Base-by-base conservation (phyloP, 768 basidiomycete species). In the Kwoniella sp. region DNA sequence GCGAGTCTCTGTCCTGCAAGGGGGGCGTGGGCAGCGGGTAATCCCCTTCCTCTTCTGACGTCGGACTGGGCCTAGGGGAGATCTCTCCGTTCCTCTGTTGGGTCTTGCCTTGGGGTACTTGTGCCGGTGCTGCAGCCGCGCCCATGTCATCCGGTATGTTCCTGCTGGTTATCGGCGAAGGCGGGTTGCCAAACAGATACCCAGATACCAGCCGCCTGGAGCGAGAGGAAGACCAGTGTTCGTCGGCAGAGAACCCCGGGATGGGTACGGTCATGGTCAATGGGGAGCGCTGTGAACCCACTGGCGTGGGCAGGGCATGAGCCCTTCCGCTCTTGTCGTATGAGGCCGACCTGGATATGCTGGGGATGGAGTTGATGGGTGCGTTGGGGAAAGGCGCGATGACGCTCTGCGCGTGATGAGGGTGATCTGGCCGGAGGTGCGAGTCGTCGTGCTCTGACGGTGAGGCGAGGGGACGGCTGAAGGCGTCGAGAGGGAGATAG, bases 161-260 rank as follows among this genome's bases (percentile, higher is more conserved):
- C 6, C 23, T 39, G 28, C 8, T 11, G 12, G 27, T 45, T 15
- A 46, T 29, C 7, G 57, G 53, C 26, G 57, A 53, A 47, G 55
- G 60, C 2, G 64, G 64, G 27, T 64, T 56, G 5, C 72, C 72
- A 48, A 73, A 71, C 23, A 70, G n/a, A 46, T 73, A 73, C 1
- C 72, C 72, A 0, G 67, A 68, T 6, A 71, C 45, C 0, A 73
- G 46, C 0, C 66, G 56, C 15, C 61, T 51, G 2, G 62, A 62
- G 20, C 72, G 53, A 8, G 60, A 50, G 0, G 55, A 59, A 8
- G 65, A 67, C 28, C 62, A 58, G 46, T 73, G 49, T 4, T 62
- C 53, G 15, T 40, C 46, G 5, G 27, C 19, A n/a, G 44, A 22
- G 7, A 34, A 29, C 3, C 11, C 6, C 2, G 22, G 31, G 5